A percentile compares a stretch with the other conserved stretches of the same genome.
Conservation (phyloP, 2,329 filamentous ascomycete genomes). For the Talaromyces atroroseus region DNA sequence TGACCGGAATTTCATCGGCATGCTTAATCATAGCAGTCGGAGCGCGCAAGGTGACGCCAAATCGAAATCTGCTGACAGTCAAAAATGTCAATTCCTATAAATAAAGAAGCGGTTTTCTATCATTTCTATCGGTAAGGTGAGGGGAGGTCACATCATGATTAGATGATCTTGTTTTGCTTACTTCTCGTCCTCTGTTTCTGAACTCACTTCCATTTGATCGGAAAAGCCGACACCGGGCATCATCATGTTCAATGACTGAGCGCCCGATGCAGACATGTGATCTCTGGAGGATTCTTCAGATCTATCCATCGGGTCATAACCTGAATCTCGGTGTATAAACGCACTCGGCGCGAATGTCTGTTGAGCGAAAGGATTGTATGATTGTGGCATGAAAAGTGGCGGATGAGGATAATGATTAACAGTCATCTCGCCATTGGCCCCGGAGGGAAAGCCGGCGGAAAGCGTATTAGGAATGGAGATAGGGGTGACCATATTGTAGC, state of each 20-base stretch:
- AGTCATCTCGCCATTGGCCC: conserved; percentile 58
- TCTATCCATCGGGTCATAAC: conserved; percentile 73
- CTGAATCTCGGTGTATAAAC: conserved; percentile 74
- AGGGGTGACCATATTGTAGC: conserved; percentile 71
- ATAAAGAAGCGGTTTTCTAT: not conserved
- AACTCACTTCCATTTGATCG: conserved; percentile 22
- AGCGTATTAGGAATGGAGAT: conserved; percentile 70
- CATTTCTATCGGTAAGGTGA: not conserved
- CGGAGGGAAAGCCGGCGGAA: conserved; percentile 57
- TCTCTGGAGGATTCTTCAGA: conserved; percentile 60
- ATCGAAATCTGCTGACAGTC: conserved; percentile 61
- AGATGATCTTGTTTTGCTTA: conserved; percentile 24
- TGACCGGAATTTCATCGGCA: conserved; percentile 86
- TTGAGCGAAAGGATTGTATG: conserved; percentile 64
- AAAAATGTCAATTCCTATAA: not conserved
- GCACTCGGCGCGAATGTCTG: conserved; percentile 66
- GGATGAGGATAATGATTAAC: conserved; percentile 61
- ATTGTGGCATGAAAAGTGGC: conserved; percentile 49
- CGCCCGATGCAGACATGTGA: conserved; percentile 47
- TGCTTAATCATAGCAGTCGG: conserved; percentile 91
- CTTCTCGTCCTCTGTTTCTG: conserved; percentile 48
- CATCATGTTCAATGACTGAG: conserved; percentile 46
- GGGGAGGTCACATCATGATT: conserved; percentile 9
- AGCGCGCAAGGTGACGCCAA: conserved; percentile 82
- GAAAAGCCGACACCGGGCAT: conserved; percentile 25